These are phyloP conservation scores for Debaryomycetaceae sp. DNA, from an alignment of 1,139 yeast species.

Conservation along the genomic window DNA sequence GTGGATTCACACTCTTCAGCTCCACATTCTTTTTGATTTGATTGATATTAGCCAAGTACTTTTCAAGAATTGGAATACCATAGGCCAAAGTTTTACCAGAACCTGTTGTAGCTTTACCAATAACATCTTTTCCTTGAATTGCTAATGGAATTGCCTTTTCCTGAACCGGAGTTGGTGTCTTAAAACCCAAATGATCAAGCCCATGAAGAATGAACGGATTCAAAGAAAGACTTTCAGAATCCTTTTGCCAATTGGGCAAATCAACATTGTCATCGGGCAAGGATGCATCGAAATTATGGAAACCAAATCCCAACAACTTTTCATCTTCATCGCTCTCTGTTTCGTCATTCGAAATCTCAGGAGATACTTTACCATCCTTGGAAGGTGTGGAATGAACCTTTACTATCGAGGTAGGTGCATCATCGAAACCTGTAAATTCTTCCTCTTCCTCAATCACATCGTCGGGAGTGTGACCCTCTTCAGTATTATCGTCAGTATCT, in stretches of 20 bases:
- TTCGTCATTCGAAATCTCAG: slow-evolving; percentile 8
- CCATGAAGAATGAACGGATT: slow-evolving; percentile 59
- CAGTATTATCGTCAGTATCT: slow-evolving; percentile 10
- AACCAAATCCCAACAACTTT: slow-evolving; percentile 19
- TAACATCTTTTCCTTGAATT: slow-evolving; percentile 68
- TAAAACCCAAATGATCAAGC: slow-evolving; percentile 54
- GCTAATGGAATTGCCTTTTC: slow-evolving; percentile 72
- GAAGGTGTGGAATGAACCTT: slow-evolving; percentile 1
- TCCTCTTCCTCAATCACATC: slow-evolving; percentile 8
- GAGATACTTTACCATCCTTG: neutral
- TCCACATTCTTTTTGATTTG: slow-evolving; percentile 20
- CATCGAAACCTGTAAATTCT: slow-evolving; percentile 9
- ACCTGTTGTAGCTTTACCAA: slow-evolving; percentile 98
- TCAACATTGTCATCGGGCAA: slow-evolving; percentile 41
- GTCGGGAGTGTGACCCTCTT: slow-evolving; percentile 4
- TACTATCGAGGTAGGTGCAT: neutral
- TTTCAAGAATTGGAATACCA: slow-evolving; percentile 89
- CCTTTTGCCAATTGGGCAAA: slow-evolving; percentile 58
- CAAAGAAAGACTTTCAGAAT: slow-evolving; percentile 28
- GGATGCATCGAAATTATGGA: slow-evolving; percentile 21
- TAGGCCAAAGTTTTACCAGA: slow-evolving; percentile 97
- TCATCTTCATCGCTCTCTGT: slow-evolving; percentile 13
- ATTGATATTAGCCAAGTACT: slow-evolving; percentile 34
- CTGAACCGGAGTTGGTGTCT: slow-evolving; percentile 82
- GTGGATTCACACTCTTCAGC: slow-evolving; percentile 30